phyloP scores from a whole-genome alignment of 73 alveolate species.

The Vitrella brassicaformis region DNA sequence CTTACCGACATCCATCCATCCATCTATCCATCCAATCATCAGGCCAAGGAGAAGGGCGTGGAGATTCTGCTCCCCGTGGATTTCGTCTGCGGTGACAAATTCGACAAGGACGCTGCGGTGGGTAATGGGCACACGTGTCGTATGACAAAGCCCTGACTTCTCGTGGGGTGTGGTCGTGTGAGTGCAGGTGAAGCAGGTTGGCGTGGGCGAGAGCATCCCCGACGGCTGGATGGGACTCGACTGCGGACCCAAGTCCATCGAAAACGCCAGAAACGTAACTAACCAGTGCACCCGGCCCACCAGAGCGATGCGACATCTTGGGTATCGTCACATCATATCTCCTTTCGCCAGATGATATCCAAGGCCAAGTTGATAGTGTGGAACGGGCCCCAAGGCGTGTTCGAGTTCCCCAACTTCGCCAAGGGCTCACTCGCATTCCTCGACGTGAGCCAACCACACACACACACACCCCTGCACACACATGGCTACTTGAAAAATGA shows the following conservation, averaged over 20 bases:
- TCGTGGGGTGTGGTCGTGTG: too few relatives aligned
- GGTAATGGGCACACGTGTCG: too few relatives aligned
- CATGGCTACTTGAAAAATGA: too few relatives aligned
- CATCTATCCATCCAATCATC: slow-evolving; percentile 6
- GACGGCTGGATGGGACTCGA: slow-evolving; percentile 91
- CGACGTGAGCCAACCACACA: too few relatives aligned
- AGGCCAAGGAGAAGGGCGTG: slow-evolving; percentile 68
- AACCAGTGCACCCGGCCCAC: neutral
- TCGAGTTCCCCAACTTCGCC: slow-evolving; percentile 57
- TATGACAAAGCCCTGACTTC: too few relatives aligned
- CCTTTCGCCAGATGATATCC: neutral
- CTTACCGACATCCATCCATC: neutral
- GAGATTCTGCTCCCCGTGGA: slow-evolving; percentile 75
- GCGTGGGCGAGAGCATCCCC: neutral
- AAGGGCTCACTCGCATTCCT: slow-evolving; percentile 46
- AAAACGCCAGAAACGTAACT: slow-evolving; percentile 27
- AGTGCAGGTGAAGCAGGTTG: neutral
- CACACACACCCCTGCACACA: too few relatives aligned
- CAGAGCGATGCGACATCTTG: neutral
- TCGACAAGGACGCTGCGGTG: slow-evolving; percentile 48
- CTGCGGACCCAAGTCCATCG: slow-evolving; percentile 65
- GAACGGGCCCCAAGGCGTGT: slow-evolving; percentile 70
- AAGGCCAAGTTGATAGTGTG: slow-evolving; percentile 37
- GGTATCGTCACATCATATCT: neutral
- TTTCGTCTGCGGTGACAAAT: slow-evolving; percentile 66